Percentiles rank a stretch among this genome's conserved stretches.
phyloP scores from a whole-genome alignment of 306 rosid species.

The Casuarina cunninghamiana region DNA sequence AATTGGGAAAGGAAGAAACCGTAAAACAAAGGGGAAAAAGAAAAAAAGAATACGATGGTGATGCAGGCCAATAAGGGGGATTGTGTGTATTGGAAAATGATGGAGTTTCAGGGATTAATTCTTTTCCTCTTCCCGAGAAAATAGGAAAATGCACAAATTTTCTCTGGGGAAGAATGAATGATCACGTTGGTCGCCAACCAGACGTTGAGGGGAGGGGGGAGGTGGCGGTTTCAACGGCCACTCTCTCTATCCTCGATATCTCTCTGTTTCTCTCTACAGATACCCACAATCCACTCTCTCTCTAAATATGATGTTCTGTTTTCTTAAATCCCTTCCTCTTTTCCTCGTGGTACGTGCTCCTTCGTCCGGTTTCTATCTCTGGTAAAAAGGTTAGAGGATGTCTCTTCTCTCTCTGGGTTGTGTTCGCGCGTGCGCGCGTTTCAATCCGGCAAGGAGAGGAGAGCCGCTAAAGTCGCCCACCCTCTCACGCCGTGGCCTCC shows the following conservation, averaged over 20 bases:
- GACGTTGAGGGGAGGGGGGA: conserved; percentile 37
- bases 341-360: neutral
- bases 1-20: neutral
- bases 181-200: conserved; percentile 33
- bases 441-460: neutral
- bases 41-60: conserved; percentile 23
- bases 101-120: conserved; percentile 12
- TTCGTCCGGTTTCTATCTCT: neutral
- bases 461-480: conserved; percentile 3
- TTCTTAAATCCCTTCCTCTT: neutral
- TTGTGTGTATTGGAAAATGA: neutral
- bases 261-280: neutral
- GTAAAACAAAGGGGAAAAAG: neutral
- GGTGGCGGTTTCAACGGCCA: conserved; percentile 52
- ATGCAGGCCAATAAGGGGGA: conserved; percentile 21
- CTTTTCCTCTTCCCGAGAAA: neutral
- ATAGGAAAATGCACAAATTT: neutral
- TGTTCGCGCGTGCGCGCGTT: neutral
- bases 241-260: neutral
- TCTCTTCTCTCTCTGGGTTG: neutral
- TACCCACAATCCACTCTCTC: neutral
- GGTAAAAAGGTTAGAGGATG: neutral
- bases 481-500: conserved; percentile 2
- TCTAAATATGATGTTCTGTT: neutral
- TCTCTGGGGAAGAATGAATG: neutral